Percentiles rank a stretch among this genome's conserved stretches.
Conservation (phyloP, 2,329 filamentous ascomycete genomes). For the Fusarium austroafricanum region DNA sequence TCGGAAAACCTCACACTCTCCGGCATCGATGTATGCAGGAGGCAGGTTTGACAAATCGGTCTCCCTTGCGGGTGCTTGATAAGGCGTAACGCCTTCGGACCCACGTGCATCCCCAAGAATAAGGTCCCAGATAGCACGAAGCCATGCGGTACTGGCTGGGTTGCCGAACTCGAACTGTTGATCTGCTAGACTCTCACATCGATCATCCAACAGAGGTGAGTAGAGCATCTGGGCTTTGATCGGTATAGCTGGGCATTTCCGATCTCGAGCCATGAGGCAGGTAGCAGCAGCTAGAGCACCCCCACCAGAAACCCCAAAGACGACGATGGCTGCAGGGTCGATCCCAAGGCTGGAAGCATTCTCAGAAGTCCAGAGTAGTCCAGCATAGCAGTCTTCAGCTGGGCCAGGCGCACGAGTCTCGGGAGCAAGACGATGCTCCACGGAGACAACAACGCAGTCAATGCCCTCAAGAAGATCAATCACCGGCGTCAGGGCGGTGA, state of each 20-base stretch:
- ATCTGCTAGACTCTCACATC: constrained; percentile 10
- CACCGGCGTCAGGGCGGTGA: too few relatives aligned
- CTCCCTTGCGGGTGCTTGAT: constrained; percentile 4
- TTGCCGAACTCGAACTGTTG: constrained; percentile 13
- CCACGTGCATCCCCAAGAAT: constrained; percentile 5
- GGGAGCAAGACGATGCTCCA: too few relatives aligned
- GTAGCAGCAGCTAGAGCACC: constrained; percentile 5
- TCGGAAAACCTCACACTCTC: constrained; percentile 8
- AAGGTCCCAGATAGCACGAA: constrained; percentile 11
- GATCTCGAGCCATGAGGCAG: constrained; percentile 14
- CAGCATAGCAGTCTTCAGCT: too few relatives aligned
- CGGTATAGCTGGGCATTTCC: not conserved
- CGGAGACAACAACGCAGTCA: too few relatives aligned
- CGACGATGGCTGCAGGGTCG: not conserved
- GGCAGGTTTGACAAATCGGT: not conserved
- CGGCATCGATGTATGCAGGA: not conserved
- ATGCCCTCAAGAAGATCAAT: too few relatives aligned
- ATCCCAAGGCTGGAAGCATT: not conserved
- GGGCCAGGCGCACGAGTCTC: too few relatives aligned
- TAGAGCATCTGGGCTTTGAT: constrained; percentile 18
- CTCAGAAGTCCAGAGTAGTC: not conserved
- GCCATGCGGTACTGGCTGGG: constrained; percentile 1
- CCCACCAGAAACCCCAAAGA: constrained; percentile 12
- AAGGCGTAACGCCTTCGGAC: not conserved
- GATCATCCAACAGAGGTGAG: constrained; percentile 4